These are phyloP conservation scores for Penicillium macrosclerotiorum DNA, from an alignment of 495 filamentous ascomycete species.

Conservation along the genomic window DNA sequence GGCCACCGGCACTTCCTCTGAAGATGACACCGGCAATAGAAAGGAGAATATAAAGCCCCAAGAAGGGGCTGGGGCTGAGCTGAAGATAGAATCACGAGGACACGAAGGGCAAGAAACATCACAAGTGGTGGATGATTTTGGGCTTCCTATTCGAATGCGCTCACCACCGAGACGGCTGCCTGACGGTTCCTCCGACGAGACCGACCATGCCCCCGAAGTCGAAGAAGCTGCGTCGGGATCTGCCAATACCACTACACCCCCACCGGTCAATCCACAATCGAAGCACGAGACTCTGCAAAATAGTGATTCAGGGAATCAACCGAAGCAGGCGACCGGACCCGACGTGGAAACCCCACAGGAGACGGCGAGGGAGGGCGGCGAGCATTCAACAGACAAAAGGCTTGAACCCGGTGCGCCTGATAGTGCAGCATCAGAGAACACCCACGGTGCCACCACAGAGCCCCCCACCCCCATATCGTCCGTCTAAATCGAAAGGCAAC, in stretches of 20 bases:
- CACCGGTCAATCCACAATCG: background rate
- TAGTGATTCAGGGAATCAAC: too few relatives aligned
- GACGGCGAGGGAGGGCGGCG: too few relatives aligned
- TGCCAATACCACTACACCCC: conserved; percentile 3
- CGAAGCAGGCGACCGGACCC: too few relatives aligned
- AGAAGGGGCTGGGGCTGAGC: background rate
- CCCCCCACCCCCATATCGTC: conserved; percentile 11
- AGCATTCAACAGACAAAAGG: conserved; percentile 4
- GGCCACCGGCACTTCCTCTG: conserved; percentile 4
- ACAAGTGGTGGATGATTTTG: conserved; percentile 44
- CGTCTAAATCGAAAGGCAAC: conserved; percentile 20
- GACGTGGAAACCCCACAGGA: too few relatives aligned
- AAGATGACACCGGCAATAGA: conserved; percentile 11
- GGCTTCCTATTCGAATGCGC: conserved; percentile 40
- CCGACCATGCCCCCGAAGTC: conserved; percentile 24
- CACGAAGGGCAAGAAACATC: conserved; percentile 19
- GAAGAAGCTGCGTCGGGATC: too few relatives aligned
- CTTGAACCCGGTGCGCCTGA: background rate
- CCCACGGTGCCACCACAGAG: conserved; percentile 2
- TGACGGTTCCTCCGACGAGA: conserved; percentile 16
- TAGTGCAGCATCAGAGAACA: conserved; percentile 12
- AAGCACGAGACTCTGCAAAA: too few relatives aligned
- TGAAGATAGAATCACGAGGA: background rate
- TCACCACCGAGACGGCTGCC: conserved; percentile 13
- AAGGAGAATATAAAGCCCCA: conserved; percentile 19